phyloP scores from a whole-genome alignment of 495 filamentous ascomycete genomes.

The Diplogelasinospora grovesii region DNA sequence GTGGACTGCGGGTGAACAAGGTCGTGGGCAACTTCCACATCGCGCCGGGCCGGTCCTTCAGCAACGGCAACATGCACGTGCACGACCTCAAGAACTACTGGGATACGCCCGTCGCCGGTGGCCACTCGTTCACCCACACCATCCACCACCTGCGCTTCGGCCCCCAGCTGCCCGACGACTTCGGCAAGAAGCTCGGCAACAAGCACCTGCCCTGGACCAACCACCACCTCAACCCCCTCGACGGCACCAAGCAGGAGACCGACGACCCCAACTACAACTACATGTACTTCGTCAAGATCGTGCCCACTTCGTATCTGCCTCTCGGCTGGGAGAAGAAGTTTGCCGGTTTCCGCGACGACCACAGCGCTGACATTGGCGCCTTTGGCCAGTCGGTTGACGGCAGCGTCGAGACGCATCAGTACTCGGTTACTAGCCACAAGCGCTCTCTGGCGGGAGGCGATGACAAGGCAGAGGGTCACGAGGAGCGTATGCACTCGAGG shows the following conservation, averaged over 20 bases:
- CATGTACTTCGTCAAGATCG: constrained; percentile 99
- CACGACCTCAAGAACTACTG: constrained; percentile 95
- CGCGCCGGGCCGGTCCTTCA: constrained; percentile 89
- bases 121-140: constrained; percentile 83
- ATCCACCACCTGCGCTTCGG: constrained; percentile 92
- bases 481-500: constrained; percentile 78
- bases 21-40: constrained; percentile 99
- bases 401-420: constrained; percentile 95
- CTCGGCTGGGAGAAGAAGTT: constrained; percentile 60
- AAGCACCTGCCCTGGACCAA: constrained; percentile 67
- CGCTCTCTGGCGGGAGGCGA: constrained; percentile 74
- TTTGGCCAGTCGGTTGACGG: constrained; percentile 60
- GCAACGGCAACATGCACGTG: constrained; percentile 90
- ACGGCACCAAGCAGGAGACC: constrained; percentile 69
- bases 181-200: constrained; percentile 54
- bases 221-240: constrained; percentile 89
- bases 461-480: constrained; percentile 77
- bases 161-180: constrained; percentile 73
- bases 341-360: constrained; percentile 23
- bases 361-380: constrained; percentile 52
- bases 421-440: constrained; percentile 92
- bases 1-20: constrained; percentile 90
- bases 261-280: constrained; percentile 83
- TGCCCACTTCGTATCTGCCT: constrained; percentile 88
- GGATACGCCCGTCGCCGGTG: constrained; percentile 51